Percentiles rank a stretch among this genome's conserved stretches.
Evolutionary conservation across 148 eudicot genomes (phyloP).

Genomic region (Chenopodium berlandieri): DNA sequence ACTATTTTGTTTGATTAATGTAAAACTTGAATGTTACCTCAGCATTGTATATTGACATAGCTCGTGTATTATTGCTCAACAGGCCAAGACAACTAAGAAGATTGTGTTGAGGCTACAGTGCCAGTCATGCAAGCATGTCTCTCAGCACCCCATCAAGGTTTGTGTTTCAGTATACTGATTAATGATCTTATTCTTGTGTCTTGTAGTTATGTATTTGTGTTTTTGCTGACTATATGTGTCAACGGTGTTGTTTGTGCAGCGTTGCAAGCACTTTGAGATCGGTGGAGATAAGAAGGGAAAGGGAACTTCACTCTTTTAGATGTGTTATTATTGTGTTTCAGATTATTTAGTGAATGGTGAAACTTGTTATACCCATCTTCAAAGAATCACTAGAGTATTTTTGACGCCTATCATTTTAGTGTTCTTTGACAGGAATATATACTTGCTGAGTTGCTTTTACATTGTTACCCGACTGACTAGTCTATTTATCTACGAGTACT

Average conservation of each 20-base stretch:
- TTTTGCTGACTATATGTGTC: background rate
- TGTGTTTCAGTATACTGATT: background rate
- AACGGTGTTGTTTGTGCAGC: conserved; percentile 29
- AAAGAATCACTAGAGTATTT: background rate
- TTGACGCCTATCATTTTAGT: background rate
- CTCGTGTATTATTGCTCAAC: background rate
- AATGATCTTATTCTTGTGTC: background rate
- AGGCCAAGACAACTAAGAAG: conserved; percentile 88
- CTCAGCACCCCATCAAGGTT: conserved; percentile 83
- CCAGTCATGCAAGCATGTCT: conserved; percentile 83
- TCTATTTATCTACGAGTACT: no score
- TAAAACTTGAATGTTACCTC: no score
- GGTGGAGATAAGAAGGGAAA: conserved; percentile 74
- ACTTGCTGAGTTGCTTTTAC: no score
- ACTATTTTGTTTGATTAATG: background rate
- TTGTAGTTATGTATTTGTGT: background rate
- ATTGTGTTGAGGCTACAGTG: conserved; percentile 82
- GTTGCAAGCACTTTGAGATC: conserved; percentile 68
- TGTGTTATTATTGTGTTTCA: conserved; percentile 4
- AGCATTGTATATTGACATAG: background rate
- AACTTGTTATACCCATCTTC: conserved; percentile 7
- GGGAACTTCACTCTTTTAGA: conserved; percentile 50
- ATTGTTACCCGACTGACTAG: no score
- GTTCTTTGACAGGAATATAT: background rate
- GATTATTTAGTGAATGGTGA: conserved; percentile 12